Conservation (phyloP, 164 flowering plant species). For the Macadamia tetraphylla region DNA sequence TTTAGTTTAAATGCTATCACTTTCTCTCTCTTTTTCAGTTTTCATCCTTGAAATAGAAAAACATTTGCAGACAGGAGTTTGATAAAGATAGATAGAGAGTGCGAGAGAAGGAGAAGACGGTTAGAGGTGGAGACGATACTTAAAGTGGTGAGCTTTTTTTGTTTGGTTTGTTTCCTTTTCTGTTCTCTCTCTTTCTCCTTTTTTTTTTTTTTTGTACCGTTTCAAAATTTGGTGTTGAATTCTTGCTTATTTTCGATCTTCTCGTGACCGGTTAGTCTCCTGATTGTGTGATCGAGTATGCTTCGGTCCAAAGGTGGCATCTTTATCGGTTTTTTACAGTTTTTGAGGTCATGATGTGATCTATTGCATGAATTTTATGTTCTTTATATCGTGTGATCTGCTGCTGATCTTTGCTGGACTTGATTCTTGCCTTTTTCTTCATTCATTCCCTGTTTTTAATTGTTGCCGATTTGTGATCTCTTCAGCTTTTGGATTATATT, state of each 20-base stretch:
- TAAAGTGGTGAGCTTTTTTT: slow-evolving; percentile 7
- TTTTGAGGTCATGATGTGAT: neutral
- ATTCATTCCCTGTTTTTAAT: neutral
- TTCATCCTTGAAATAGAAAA: neutral
- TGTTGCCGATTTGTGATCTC: neutral
- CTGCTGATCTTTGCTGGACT: neutral
- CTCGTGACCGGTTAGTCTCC: neutral
- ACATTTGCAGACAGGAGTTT: neutral
- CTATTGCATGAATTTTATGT: neutral
- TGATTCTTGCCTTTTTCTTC: neutral
- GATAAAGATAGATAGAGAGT: slow-evolving; percentile 3
- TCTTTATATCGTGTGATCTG: neutral
- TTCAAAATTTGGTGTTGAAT: neutral
- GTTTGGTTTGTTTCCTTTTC: neutral
- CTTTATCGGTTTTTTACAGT: neutral
- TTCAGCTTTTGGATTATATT: neutral
- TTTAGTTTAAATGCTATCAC: slow-evolving; percentile 12
- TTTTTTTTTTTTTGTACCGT: neutral
- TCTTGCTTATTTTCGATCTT: neutral
- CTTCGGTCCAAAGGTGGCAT: neutral
- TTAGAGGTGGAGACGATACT: neutral
- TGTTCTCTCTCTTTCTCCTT: neutral
- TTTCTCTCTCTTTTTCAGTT: neutral
- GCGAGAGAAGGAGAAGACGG: neutral
- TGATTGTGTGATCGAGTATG: slow-evolving; percentile 17